phyloP scores from a whole-genome alignment of 345 rosid species.

The Aquilaria yunnanensis region DNA sequence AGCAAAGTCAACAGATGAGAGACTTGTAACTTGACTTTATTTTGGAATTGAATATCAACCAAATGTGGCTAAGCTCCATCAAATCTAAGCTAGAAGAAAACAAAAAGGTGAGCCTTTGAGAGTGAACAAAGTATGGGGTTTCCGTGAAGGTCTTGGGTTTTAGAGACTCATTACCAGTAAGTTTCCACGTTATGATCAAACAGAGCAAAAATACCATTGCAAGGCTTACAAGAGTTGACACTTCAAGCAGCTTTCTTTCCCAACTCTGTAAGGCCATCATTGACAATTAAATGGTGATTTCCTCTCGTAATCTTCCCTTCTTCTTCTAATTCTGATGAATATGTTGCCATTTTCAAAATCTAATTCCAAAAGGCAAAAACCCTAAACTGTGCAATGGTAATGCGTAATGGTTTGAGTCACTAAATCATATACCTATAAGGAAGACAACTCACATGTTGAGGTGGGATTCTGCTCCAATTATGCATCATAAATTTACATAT shows the following conservation, averaged over 20 bases:
- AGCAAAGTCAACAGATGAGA: neutral
- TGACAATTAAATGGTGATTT: constrained; percentile 40
- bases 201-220: constrained; percentile 79
- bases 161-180: constrained; percentile 68
- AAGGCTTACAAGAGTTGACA: constrained; percentile 93
- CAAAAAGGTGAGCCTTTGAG: neutral
- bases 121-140: neutral
- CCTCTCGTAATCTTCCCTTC: constrained; percentile 80
- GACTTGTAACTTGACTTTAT: constrained; percentile 90
- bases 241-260: constrained; percentile 95
- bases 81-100: constrained; percentile 40
- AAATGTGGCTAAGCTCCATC: constrained; percentile 96
- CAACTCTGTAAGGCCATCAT: constrained; percentile 84
- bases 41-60: constrained; percentile 92
- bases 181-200: constrained; percentile 83
- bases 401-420: too few species aligned
- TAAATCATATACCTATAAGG: too few species aligned
- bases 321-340: constrained; percentile 86
- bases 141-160: neutral
- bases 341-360: constrained; percentile 53
- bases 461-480: too few species aligned
- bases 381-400: neutral
- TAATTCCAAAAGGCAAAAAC: neutral
- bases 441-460: too few species aligned
- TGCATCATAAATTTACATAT: too few species aligned